Percentiles rank a stretch among this genome's conserved stretches.
Evolutionary conservation across 2,329 filamentous ascomycete species (phyloP).

Genomic region (Beauveria asiatica): DNA sequence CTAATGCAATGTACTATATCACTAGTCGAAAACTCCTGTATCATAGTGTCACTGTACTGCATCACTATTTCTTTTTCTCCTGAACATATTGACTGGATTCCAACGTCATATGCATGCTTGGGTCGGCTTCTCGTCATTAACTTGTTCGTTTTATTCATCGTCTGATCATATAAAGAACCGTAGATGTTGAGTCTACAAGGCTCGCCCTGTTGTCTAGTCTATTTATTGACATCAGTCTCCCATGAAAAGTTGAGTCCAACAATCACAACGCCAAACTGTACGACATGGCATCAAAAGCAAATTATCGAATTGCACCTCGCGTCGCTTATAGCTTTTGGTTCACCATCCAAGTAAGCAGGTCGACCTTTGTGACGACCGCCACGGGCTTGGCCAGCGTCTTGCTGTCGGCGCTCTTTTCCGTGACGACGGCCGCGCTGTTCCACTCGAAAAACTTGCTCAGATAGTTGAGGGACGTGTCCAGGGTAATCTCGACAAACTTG

Average conservation of each 20-base stretch:
- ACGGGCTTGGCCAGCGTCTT: slow-evolving; percentile 63
- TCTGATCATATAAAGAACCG: slow-evolving; percentile 14
- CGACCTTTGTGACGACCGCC: slow-evolving; percentile 93
- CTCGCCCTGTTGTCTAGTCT: slow-evolving; percentile 11
- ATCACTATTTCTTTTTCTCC: not conserved
- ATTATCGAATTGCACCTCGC: not conserved
- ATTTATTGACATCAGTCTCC: slow-evolving; percentile 6
- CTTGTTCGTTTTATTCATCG: slow-evolving; percentile 4
- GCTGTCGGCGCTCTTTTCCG: slow-evolving; percentile 56
- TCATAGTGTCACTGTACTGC: not conserved
- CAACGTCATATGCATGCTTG: too few species aligned
- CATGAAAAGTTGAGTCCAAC: slow-evolving; percentile 8
- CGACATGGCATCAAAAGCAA: slow-evolving; percentile 7
- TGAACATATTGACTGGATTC: too few species aligned
- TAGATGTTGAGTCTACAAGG: slow-evolving; percentile 36
- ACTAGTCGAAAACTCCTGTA: too few species aligned
- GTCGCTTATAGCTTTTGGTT: slow-evolving; percentile 39
- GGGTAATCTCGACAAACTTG: slow-evolving; percentile 88
- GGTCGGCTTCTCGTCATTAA: not conserved
- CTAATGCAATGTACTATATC: too few species aligned
- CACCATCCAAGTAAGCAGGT: slow-evolving; percentile 86
- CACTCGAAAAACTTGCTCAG: slow-evolving; percentile 94
- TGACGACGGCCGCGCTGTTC: slow-evolving; percentile 94
- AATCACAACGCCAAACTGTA: slow-evolving; percentile 22
- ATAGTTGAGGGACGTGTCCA: slow-evolving; percentile 74